Evolutionary conservation across 2,329 filamentous ascomycete species (phyloP).

Genomic region (Neonectria neomacrospora): DNA sequence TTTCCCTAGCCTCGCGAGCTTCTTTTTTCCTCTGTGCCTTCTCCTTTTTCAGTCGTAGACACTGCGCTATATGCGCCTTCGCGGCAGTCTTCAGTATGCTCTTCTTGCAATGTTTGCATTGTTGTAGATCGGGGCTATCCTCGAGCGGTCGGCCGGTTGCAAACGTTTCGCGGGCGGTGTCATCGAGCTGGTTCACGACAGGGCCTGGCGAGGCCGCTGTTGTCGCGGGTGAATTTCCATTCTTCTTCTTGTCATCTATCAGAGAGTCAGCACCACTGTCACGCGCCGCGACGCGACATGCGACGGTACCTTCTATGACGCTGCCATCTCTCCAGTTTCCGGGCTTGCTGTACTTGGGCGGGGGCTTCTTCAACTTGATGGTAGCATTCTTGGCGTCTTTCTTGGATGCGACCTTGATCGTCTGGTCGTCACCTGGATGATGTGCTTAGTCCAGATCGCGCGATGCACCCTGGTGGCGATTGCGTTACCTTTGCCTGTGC

Average conservation of each 20-base stretch:
- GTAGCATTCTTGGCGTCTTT: constrained; percentile 61
- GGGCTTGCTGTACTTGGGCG: constrained; percentile 71
- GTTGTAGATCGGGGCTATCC: constrained; percentile 80
- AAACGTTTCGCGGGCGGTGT: constrained; percentile 81
- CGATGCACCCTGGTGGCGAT: constrained; percentile 21
- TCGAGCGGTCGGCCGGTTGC: constrained; percentile 83
- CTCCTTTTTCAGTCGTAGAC: constrained; percentile 85
- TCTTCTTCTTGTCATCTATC: constrained; percentile 66
- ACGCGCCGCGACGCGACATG: constrained; percentile 22
- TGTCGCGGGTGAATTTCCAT: constrained; percentile 54
- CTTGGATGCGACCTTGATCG: constrained; percentile 72
- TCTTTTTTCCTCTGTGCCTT: constrained; percentile 83
- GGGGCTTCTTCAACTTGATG: constrained; percentile 72
- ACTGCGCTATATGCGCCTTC: constrained; percentile 83
- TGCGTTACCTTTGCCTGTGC: constrained; percentile 47
- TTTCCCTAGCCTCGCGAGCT: constrained; percentile 75
- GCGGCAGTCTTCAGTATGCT: constrained; percentile 80
- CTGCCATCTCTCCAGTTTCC: constrained; percentile 79
- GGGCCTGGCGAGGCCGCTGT: constrained; percentile 63
- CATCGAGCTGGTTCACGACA: constrained; percentile 76
- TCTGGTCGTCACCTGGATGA: constrained; percentile 63
- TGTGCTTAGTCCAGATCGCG: constrained; percentile 31
- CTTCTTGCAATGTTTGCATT: constrained; percentile 96
- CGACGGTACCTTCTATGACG: constrained; percentile 67
- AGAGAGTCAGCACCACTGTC: constrained; percentile 15